Base-by-base conservation (phyloP, 208 protist genomes). In the Acanthamoeba lenticulata region DNA sequence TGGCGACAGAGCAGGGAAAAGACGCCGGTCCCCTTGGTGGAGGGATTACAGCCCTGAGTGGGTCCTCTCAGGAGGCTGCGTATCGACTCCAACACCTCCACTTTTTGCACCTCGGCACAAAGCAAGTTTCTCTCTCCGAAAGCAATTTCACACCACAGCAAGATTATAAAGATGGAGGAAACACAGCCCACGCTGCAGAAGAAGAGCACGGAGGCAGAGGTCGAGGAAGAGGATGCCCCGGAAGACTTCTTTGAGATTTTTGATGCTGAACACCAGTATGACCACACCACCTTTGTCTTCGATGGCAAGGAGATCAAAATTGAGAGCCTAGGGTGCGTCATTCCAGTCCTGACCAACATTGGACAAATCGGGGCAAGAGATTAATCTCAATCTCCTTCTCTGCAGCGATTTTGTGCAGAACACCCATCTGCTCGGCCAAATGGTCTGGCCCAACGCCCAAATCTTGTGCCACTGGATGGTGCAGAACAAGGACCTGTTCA, bases 391-490 rank as follows among this genome's bases (percentile, higher is more conserved):
- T 77, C 55, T 1, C 27, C 15, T 65, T 65, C 1, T 34, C 13
- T 74, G 29, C 9, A 81, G 69, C 4, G 69, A 81, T 47, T 81
- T 47, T 47, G 69, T 81, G 69, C 69, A 81, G 69, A 81, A 81
- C 38, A 81, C 69, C 0, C 69, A 81, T 81, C 69, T 81, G 34
- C 69, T 81, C 36, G 69, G 69, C 4, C 69, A 81, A 32, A 81
- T 81, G 69, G 69, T 81, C 11, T 81, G 69, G 69, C 69, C 69
- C 69, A 81, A 81, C 21, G 69, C 69, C 24, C 69, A 81, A 47
- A 81, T 81, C 69, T 21, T 81, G 69, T 29, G 69, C 69, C 69
- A 81, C 38, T 81, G 69, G 69, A 81, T 47, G 69, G 69, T 81
- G 38, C 69, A 13, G 0, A 81, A 81, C 69, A 81, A 81, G 69